These are phyloP conservation scores for Hexamita inflata DNA, from an alignment of 208 protist species.

Conservation along the genomic window DNA sequence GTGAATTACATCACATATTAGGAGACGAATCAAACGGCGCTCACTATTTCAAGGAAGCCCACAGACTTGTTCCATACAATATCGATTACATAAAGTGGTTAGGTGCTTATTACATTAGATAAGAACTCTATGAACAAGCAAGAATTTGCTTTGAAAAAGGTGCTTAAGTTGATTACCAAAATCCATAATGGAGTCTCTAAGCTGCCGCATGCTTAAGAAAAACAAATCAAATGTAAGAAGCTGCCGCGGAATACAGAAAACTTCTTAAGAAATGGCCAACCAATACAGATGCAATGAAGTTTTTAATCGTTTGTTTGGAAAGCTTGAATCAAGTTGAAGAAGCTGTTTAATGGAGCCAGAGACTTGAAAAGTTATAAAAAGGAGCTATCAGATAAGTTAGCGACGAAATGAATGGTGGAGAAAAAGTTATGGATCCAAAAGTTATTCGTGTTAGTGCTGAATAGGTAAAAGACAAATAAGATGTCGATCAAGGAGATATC, in stretches of 20 bases:
- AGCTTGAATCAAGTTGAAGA: background rate
- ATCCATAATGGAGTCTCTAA: background rate
- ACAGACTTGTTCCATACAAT: conserved; percentile 17
- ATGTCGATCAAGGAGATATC: no score
- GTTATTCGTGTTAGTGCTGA: no score
- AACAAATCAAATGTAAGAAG: conserved; percentile 12
- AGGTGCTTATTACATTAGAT: conserved; percentile 10
- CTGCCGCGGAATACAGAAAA: conserved; percentile 10
- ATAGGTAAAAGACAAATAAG: no score
- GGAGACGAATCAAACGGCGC: conserved; percentile 2
- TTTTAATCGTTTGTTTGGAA: background rate
- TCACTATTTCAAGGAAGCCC: conserved; percentile 25
- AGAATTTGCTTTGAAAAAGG: conserved; percentile 10
- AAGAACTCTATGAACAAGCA: conserved; percentile 24
- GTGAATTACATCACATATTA: background rate
- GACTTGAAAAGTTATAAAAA: background rate
- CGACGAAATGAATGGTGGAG: background rate
- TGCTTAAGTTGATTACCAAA: background rate
- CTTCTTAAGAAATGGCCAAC: background rate
- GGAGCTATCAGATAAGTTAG: background rate
- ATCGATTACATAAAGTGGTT: conserved; percentile 10
- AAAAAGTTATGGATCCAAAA: background rate
- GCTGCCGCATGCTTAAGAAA: conserved; percentile 22
- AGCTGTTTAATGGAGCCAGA: background rate
- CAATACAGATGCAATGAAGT: background rate